Evolutionary conservation across 2,329 filamentous ascomycete genomes (phyloP).

Genomic region (Fusarium brachygibbosum): DNA sequence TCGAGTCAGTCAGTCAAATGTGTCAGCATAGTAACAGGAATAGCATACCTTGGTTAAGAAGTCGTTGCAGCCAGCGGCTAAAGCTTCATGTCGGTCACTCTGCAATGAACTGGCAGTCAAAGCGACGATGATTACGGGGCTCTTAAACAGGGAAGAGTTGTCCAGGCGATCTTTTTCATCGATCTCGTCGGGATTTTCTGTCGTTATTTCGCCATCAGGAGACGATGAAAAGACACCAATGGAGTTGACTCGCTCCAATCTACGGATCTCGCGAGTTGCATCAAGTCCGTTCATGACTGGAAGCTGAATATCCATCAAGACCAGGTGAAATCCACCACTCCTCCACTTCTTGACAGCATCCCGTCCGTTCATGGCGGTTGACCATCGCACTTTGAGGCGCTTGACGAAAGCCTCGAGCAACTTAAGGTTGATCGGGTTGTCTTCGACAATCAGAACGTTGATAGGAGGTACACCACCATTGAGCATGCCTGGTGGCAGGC

Average conservation of each 20-base stretch:
- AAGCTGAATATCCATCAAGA: conserved; percentile 98
- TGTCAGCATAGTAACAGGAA: conserved; percentile 39
- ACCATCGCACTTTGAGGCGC: conserved; percentile 93
- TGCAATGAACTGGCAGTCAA: conserved; percentile 94
- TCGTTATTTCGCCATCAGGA: conserved; percentile 63
- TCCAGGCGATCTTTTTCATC: conserved; percentile 77
- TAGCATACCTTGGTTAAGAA: conserved; percentile 91
- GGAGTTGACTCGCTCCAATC: conserved; percentile 89
- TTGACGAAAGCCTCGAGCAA: conserved; percentile 97
- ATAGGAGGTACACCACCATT: conserved; percentile 92
- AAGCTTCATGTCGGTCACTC: conserved; percentile 92
- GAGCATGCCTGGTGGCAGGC: conserved; percentile 73
- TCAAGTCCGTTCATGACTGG: conserved; percentile 97
- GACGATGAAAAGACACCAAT: conserved; percentile 91
- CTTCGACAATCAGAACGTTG: conserved; percentile 97
- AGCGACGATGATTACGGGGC: conserved; percentile 96
- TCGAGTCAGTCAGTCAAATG: conserved; percentile 34
- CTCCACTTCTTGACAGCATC: conserved; percentile 96
- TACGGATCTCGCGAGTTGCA: conserved; percentile 92
- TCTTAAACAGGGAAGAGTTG: conserved; percentile 84
- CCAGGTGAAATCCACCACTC: conserved; percentile 91
- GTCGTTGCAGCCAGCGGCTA: conserved; percentile 97
- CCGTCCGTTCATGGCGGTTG: conserved; percentile 94
- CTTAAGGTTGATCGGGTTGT: conserved; percentile 97
- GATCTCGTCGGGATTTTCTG: conserved; percentile 61